Base-by-base conservation (phyloP, 805 yeast genomes). In the Cyberlindnera mrakii region DNA sequence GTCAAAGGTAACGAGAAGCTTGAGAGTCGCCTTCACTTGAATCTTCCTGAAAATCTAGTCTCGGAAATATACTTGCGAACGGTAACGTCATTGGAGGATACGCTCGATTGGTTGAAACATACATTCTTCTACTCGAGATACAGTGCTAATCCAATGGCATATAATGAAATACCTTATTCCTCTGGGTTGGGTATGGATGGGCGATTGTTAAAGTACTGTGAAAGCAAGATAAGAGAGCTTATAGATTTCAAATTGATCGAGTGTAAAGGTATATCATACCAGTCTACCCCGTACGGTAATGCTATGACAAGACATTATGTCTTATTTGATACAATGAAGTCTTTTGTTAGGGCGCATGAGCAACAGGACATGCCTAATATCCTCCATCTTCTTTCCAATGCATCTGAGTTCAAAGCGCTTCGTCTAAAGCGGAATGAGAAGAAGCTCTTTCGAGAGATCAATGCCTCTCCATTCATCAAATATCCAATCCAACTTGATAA, bases 281-380 rank as follows among this genome's bases (percentile, higher is more conserved):
- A 42, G 6, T 60, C 72, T 23, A 67, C 80, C 0, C 50, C 61
- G 0, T 73, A 54, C 55, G 81, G 82, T 0, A 52, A 57, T 27
- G 63, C 80, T 0, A 68, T 78, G 80, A 65, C 74, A 2, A 67
- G 64, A 41, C 73, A 74, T 46, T 76, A 75, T 51, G 57, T 78
- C 4, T 43, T 57, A 3, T 70, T 71, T 44, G 67, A 65, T 3
- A 72, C 80, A 0, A 67, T 74, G 59, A 67, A 65, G 36, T 19
- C 9, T 2, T 52, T 72, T 16, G 52, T 72, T 7, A 51, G 51
- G 6, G 35, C 58, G 0, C 14, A 46, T 0, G 7, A 30, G 3
- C 39, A 45, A 3, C 46, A 54, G 23, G 34, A 53, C 0, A 35
- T 63, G 0, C 37, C 63, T 52, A 33, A 37, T 59, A 13, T 49